A percentile compares a stretch with the other conserved stretches of the same genome.
phyloP scores from a whole-genome alignment of 2,329 filamentous ascomycete genomes.

The Tolypocladium pustulatum region DNA sequence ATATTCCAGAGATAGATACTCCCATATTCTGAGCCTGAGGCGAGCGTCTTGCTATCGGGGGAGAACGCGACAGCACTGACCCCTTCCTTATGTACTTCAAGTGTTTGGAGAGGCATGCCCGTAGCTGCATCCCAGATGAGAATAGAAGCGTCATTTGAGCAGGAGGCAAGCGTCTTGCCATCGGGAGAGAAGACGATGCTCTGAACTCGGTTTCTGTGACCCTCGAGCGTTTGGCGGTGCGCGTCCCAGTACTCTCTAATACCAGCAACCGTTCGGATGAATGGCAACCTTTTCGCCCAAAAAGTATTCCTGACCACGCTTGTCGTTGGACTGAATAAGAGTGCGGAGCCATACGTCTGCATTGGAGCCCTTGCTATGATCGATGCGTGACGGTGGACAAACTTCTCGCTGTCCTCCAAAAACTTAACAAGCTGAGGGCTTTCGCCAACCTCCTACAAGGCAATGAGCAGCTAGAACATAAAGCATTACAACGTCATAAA shows the following conservation, averaged over 20 bases:
- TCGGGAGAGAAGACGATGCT: not conserved
- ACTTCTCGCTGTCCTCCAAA: not conserved
- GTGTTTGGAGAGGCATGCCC: not conserved
- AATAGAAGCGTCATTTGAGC: not conserved
- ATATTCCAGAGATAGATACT: not conserved
- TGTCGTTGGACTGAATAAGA: not conserved
- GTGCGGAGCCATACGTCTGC: not conserved
- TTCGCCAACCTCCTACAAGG: not conserved
- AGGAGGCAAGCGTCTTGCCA: not conserved
- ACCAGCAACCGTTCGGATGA: not conserved
- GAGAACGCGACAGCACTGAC: not conserved
- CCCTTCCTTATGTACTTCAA: no score
- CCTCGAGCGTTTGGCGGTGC: not conserved
- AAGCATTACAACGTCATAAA: not conserved
- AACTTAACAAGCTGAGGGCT: not conserved
- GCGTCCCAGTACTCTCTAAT: not conserved
- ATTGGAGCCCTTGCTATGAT: not conserved
- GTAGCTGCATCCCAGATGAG: not conserved
- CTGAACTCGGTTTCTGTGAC: rapidly evolving
- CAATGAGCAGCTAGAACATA: not conserved
- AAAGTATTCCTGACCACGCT: not conserved
- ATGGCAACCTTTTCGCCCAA: not conserved
- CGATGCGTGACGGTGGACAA: not conserved
- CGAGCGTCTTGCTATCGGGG: not conserved
- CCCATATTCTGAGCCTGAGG: not conserved